Evolutionary conservation across 2,329 filamentous ascomycete genomes (phyloP).

Genomic region (Beauveria sp.): DNA sequence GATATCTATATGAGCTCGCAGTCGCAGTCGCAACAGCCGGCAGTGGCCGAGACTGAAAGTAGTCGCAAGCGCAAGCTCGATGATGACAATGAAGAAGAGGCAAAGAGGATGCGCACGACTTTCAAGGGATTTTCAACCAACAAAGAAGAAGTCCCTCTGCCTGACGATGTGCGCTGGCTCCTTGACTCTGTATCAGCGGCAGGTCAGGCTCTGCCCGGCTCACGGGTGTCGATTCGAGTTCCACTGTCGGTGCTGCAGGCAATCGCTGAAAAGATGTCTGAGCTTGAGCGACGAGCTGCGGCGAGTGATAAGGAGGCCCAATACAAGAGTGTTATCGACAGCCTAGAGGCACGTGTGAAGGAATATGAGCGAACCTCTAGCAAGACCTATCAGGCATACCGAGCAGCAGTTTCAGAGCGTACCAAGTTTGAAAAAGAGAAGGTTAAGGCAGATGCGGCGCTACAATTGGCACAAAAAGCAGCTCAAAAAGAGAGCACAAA

Average conservation of each 20-base stretch:
- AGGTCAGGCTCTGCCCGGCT: conserved; percentile 11
- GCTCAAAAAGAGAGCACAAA: conserved; percentile 29
- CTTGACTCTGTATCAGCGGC: conserved; percentile 18
- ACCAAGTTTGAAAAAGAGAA: conserved; percentile 39
- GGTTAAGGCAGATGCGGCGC: conserved; percentile 28
- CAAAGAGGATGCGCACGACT: conserved; percentile 23
- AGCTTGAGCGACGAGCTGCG: conserved; percentile 21
- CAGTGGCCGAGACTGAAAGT: conserved; percentile 16
- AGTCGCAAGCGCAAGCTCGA: conserved; percentile 40
- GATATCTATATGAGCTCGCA: conserved; percentile 38
- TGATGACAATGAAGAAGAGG: conserved; percentile 26
- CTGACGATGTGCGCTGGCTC: conserved; percentile 24
- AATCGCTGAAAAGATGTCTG: conserved; percentile 29
- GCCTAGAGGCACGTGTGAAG: conserved; percentile 37
- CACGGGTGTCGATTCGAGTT: conserved; percentile 21
- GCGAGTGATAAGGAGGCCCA: conserved; percentile 25
- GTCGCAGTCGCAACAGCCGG: conserved; percentile 23
- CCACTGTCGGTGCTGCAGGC: conserved; percentile 29
- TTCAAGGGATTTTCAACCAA: conserved; percentile 16
- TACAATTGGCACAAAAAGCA: conserved; percentile 21
- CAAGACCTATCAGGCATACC: conserved; percentile 38
- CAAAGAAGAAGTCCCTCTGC: conserved; percentile 24
- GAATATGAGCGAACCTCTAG: conserved; percentile 37
- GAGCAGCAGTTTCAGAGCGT: conserved; percentile 45
- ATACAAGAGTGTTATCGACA: conserved; percentile 34